Base-by-base conservation (phyloP, 805 yeast species). In the Alloascoidea africana region DNA sequence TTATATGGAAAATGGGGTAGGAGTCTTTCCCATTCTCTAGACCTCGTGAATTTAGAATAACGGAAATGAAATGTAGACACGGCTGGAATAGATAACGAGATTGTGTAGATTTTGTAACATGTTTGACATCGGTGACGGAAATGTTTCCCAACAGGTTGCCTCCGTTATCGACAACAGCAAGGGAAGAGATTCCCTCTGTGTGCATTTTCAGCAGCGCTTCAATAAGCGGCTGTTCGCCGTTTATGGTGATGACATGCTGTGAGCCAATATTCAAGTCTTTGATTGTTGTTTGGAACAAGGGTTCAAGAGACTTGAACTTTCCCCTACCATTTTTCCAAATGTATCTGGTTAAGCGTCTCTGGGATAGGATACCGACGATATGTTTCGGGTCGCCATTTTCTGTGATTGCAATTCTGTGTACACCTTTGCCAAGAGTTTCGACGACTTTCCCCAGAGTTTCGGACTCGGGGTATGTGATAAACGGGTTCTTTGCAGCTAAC, bases 1-100 rank as follows among this genome's bases (percentile, higher is more conserved):
- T 78, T 17, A 89, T 95, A 55, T 89, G 94, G 68, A 89, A 89
- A 33, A 91, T 89, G 14, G 98, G 98, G 66, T 79, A 89, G 33
- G 93, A 85, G 61, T 89, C 98, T 57, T 87, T 86, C 38, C 96
- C 96, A 52, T 86, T 87, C 50, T 80, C 93, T 19, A 89, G 66
- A 16, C 98, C 98, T 52, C 95, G 76, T 39, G 78, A 77, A 45
- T 81, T 78, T 44, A 91, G 68, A 42, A 87, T 86, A 44, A 86
- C 79, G 11, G 93, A 75, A 41, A 89, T 74, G 54, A 89, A 89
- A 58, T 82, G 91, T 49, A 85, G 65, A 57, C 95, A 91, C 4
- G 91, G 68, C 54, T 81, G 78, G 50, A 79, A 78, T 41, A 89
- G 65, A 44, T 83, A 63, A 42, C 81, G 86, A 11, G 93, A 80